Evolutionary conservation across 2,329 filamentous ascomycete species (phyloP).

Genomic region (Colletotrichum lentis): DNA sequence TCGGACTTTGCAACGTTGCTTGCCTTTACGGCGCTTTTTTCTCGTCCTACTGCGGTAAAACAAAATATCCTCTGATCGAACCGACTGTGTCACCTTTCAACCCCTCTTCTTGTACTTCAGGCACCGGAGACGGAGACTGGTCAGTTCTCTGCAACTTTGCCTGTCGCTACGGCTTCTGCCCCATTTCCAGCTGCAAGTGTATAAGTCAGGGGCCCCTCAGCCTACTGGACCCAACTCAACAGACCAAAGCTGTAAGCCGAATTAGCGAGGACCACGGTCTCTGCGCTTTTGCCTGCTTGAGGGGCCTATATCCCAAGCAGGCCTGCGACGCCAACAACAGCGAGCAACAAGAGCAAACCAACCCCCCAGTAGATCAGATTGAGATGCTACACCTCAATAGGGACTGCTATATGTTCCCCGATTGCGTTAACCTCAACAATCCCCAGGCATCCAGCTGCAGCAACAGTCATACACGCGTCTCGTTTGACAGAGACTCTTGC

Average conservation of each 20-base stretch:
- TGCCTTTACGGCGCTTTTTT: constrained; percentile 6
- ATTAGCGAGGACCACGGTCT: background rate
- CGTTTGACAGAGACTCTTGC: background rate
- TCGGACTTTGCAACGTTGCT: constrained; percentile 2
- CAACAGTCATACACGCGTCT: background rate
- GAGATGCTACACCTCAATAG: background rate
- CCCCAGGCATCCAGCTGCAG: background rate
- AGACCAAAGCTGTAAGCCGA: background rate
- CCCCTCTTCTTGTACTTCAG: background rate
- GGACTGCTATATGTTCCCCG: background rate
- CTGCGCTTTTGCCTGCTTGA: constrained; percentile 9
- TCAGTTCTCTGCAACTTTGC: constrained; percentile 47
- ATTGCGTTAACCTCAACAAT: background rate
- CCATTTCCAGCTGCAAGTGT: constrained; percentile 47
- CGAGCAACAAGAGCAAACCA: background rate
- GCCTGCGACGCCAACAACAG: background rate
- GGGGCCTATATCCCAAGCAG: background rate
- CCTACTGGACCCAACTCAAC: background rate
- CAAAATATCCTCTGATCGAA: background rate
- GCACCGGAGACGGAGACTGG: constrained; percentile 40
- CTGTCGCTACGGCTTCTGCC: constrained; percentile 45
- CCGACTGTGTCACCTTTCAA: background rate
- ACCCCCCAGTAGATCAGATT: background rate
- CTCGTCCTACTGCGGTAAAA: background rate
- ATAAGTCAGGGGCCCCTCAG: constrained; percentile 7